A percentile compares a stretch with the other conserved stretches of the same genome.
phyloP scores from a whole-genome alignment of 352 stramenopile species.

The Pythium chondricola region DNA sequence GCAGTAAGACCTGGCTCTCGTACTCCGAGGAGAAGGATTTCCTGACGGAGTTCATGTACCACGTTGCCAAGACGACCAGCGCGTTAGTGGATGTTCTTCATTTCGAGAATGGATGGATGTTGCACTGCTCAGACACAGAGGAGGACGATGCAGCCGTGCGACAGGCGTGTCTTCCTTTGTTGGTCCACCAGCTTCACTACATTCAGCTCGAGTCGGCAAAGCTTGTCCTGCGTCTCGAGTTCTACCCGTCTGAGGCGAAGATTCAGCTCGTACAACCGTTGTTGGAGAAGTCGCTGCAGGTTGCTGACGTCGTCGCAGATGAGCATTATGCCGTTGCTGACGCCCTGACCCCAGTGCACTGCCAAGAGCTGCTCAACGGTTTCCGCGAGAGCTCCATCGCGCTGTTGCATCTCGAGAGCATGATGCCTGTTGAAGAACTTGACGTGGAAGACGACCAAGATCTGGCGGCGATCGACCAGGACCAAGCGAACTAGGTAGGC shows the following conservation, averaged over 20 bases:
- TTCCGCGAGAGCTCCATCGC: constrained; percentile 68
- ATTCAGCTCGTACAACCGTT: constrained; percentile 47
- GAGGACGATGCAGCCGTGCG: constrained; percentile 39
- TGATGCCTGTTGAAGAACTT: constrained; percentile 7
- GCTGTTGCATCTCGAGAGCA: constrained; percentile 42
- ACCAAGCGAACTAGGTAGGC: background rate
- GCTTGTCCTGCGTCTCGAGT: constrained; percentile 55
- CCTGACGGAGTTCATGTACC: constrained; percentile 69
- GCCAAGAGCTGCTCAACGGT: constrained; percentile 51
- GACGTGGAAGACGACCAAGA: constrained; percentile 10
- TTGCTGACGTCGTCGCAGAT: constrained; percentile 73
- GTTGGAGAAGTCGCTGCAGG: constrained; percentile 66
- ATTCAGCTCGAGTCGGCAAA: constrained; percentile 74
- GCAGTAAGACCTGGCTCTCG: constrained; percentile 18
- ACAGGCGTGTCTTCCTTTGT: constrained; percentile 48
- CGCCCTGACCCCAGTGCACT: constrained; percentile 55
- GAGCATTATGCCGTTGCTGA: constrained; percentile 67
- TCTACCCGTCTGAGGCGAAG: constrained; percentile 55
- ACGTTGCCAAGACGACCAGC: constrained; percentile 42
- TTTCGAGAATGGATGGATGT: constrained; percentile 76
- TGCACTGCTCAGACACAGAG: constrained; percentile 36
- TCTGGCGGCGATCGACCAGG: no score
- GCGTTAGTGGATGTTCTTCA: constrained; percentile 65
- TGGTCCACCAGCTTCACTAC: constrained; percentile 74
- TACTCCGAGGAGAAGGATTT: constrained; percentile 80